Base-by-base conservation (phyloP, 768 basidiomycete species). In the Lactifluus volemus region DNA sequence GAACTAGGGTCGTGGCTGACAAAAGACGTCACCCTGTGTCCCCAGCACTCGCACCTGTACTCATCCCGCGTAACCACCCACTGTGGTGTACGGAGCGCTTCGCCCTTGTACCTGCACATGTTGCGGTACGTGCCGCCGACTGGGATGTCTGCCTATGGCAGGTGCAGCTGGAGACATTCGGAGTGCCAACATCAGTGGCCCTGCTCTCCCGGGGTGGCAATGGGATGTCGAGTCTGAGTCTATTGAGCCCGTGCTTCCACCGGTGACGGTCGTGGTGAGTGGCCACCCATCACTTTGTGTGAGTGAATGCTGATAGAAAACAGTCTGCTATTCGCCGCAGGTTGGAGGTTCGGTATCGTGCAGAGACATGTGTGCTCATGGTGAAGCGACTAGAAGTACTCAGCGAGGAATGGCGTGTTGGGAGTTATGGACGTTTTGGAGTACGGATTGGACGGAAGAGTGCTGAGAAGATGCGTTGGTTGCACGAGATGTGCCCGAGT, bases 71-170 rank as follows among this genome's bases (percentile, higher is more conserved):
- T 67, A 73, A 82, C 65, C 72, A 81, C 63, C 73, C 77, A 1
- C 67, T 79, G 9, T 87, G 85, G 85, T 87, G 85, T 64, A 77
- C 80, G 2, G 84, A 86, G 60, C 77, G 84, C 41, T 73, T 79
- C 58, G 80, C 82, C 60, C 61, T 65, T 29, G 52, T 45, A 8
- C 29, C 63, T n/a, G 59, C 57, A 32, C 64, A 77, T 17, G 68
- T 71, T 49, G 69, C 71, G 38, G 76, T 79, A 25, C 81, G 83
- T 21, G 61, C 65, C 1, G 70, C 75, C 4, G 83, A 85, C 60
- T 87, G 85, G 85, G 74, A 77, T 38, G 82, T 84, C 60, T 87
- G 85, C 68, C 70, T 86, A 14, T 87, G 85, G 84, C 81, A 83
- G 65, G 60, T 85, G 59, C 81, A 80, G 74, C 74, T 86, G 30